Base-by-base conservation (phyloP, 225 moss, liverwort and hornwort genomes). In the Ulota crispa region DNA sequence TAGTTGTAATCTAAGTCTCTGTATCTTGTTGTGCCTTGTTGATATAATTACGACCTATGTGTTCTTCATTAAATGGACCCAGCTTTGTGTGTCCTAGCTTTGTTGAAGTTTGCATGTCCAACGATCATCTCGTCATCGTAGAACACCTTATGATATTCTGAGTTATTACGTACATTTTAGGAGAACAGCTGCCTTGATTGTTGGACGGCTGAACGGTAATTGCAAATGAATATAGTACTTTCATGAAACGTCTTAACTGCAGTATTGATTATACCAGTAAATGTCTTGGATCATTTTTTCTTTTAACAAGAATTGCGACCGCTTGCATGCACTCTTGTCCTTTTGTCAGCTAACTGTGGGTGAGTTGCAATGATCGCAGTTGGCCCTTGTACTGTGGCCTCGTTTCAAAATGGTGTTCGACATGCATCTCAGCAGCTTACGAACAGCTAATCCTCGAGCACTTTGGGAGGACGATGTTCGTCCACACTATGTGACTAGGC, bases 381-480 rank as follows among this genome's bases (percentile, higher is more conserved):
- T 95, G 81, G 96, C 91, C 61, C 92, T 99, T 61, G 50, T 96
- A 68, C 80, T 99, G 80, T 99, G 98, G 98, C 98, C 98, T 73
- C 95, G 98, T 83, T 99, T 99, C 86, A 99, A 99, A 87, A 80
- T 99, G 89, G 96, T 99, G 73, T 96, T 96, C 43, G 98, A 99
- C 81, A 96, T 99, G 98, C 98, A 99, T 87, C 91, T 99, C 28
- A 92, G 84, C 78, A 99, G 98, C 88, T 88, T 99, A 69, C 93
- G 96, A 67, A 88, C 93, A 63, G 96, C 96, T 47, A 94, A 91
- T 76, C 91, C 91, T 28, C 93, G 98, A 23, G 92, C 93, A 64
- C 96, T 99, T 70, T 99, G 98, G 98, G 98, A 99, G 80, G 98
- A 99, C 76, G 98, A 99, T 86, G 98, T 99, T 67, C 94, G 95